Base-by-base conservation (phyloP, 495 filamentous ascomycete genomes). In the Aspergillus mulundensis region DNA sequence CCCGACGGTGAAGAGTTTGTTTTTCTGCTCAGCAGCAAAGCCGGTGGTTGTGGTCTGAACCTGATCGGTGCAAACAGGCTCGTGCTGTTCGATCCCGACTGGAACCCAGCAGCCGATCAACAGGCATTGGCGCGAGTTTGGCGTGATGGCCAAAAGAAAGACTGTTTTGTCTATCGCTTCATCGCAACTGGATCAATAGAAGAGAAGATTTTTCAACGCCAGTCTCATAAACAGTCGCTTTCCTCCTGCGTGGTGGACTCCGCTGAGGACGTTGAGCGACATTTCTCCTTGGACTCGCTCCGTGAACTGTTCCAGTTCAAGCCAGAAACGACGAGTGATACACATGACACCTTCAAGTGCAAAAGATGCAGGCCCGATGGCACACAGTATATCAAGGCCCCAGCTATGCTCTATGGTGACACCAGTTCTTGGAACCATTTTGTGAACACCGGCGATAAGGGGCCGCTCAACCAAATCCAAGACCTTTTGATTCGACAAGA, bases 371-470 rank as follows among this genome's bases (percentile, higher is more conserved):
- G 86, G 65, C 86, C 88, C 1, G 89, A 95, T 61, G 91, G 92
- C 11, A 83, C 79, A 47, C 94, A 99, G 69, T 81, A 78, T 56
- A 82, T 96, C 57, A 96, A 96, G 70, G 89, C 92, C 1, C 88
- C 85, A 7, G 94, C 94, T 0, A 91, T 97, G 85, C 70, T 97
- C 61, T 99, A 99, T 66, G 94, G 94, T 40, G 94, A 99, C 66
- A 97, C 94, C 10, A 97, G 92, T 66, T 95, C 91, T 25, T 99
- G 94, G 94, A 97, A 99, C 65, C 94, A 99, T 74, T 91, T 96
- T 68, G 82, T 87, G 21, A 95, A 96, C 69, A 81, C 83, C 50
- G 85, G 84, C 6, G 82, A 83, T 63, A 75, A 76, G 10, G 84
- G 86, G 0, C 84, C 84, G 14, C 66, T 99, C 63, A 80, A 79